These are phyloP conservation scores for Yamadazyma kanchanaburiensis DNA, from an alignment of 1,139 yeast species.

Conservation along the genomic window DNA sequence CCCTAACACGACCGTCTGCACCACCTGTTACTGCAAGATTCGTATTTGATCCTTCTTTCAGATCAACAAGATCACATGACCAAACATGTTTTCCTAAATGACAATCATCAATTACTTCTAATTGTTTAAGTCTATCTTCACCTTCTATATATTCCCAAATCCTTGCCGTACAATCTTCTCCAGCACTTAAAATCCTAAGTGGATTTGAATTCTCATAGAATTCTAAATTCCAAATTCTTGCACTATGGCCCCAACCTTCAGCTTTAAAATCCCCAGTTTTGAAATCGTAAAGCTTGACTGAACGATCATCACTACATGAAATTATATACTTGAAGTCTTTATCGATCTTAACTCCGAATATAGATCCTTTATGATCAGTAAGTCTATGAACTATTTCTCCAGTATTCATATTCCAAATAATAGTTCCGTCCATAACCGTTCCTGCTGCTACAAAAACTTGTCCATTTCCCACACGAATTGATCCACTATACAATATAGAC, in stretches of 20 bases:
- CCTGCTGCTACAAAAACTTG: constrained; percentile 70
- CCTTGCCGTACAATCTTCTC: constrained; percentile 90
- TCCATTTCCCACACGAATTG: constrained; percentile 42
- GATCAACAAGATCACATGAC: constrained; percentile 67
- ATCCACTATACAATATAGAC: constrained; percentile 84
- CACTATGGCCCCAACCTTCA: constrained; percentile 95
- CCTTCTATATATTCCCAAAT: constrained; percentile 55
- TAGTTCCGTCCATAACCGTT: constrained; percentile 86
- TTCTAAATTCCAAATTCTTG: constrained; percentile 83
- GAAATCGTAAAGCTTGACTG: constrained; percentile 73
- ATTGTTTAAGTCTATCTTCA: constrained; percentile 19
- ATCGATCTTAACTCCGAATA: constrained; percentile 75
- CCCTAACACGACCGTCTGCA: constrained; percentile 77
- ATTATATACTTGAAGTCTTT: constrained; percentile 52
- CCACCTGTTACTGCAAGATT: constrained; percentile 74
- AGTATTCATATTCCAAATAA: constrained; percentile 64
- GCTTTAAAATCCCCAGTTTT: constrained; percentile 55
- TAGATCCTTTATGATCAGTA: constrained; percentile 83
- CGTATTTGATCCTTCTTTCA: no score
- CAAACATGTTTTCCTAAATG: constrained; percentile 88
- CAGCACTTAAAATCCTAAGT: constrained; percentile 57
- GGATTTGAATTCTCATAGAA: constrained; percentile 43
- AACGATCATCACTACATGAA: constrained; percentile 92
- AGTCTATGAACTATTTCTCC: constrained; percentile 51
- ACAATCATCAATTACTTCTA: constrained; percentile 47